phyloP scores from a whole-genome alignment of 2,329 filamentous ascomycete genomes.

The Parafenestella ontariensis region DNA sequence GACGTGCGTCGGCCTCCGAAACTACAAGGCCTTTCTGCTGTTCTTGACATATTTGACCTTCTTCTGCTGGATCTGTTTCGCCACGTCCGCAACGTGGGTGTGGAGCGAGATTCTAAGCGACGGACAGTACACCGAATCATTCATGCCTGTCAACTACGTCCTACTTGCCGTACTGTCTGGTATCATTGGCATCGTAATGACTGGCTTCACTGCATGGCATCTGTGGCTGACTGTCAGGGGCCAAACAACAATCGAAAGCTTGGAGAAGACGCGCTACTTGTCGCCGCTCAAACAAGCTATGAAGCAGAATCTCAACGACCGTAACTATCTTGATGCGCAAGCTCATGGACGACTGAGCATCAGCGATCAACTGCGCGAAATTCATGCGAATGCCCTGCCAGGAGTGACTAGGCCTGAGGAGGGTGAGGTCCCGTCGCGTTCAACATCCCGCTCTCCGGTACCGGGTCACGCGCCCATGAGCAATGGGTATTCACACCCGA shows the following conservation, averaged over 20 bases:
- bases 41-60: slow-evolving; percentile 89
- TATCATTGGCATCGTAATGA: slow-evolving; percentile 88
- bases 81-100: slow-evolving; percentile 80
- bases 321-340: slow-evolving; percentile 54
- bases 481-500: slow-evolving; percentile 55
- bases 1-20: slow-evolving; percentile 89
- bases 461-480: slow-evolving; percentile 34
- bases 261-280: slow-evolving; percentile 95
- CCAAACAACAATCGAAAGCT: slow-evolving; percentile 92
- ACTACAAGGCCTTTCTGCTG: slow-evolving; percentile 94
- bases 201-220: slow-evolving; percentile 92
- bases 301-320: slow-evolving; percentile 64
- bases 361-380: slow-evolving; percentile 78
- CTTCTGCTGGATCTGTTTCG: slow-evolving; percentile 83
- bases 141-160: slow-evolving; percentile 90
- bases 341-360: slow-evolving; percentile 49
- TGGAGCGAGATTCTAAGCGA: slow-evolving; percentile 81
- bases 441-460: slow-evolving; percentile 47
- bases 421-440: slow-evolving; percentile 68
- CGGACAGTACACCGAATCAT: slow-evolving; percentile 72
- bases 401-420: slow-evolving; percentile 83
- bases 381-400: slow-evolving; percentile 81
- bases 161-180: slow-evolving; percentile 85
- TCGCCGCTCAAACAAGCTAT: slow-evolving; percentile 77
- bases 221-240: slow-evolving; percentile 78